These are phyloP conservation scores for Trypanosoma mega DNA, from an alignment of 208 protist species.

Conservation along the genomic window DNA sequence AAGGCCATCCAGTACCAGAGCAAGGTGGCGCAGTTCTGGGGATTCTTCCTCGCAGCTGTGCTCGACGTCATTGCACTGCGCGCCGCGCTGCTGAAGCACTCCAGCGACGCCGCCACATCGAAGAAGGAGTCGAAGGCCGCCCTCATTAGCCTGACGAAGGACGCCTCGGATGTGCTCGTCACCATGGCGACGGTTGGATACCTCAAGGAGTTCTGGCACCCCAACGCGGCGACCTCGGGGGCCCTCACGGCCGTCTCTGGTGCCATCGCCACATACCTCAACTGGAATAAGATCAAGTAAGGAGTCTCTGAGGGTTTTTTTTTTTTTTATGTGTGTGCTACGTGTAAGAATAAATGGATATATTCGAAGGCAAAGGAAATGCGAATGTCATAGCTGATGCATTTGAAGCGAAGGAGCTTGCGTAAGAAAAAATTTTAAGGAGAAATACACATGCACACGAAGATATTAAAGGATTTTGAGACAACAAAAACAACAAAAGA, in stretches of 20 bases:
- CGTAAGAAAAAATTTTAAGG: too few relatives aligned
- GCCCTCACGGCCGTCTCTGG: conserved; percentile 82
- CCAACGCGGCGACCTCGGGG: conserved; percentile 58
- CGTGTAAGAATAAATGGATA: too few relatives aligned
- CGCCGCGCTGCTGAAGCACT: conserved; percentile 54
- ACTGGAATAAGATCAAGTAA: conserved; percentile 90
- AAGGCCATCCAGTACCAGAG: conserved; percentile 56
- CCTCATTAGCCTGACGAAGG: conserved; percentile 77
- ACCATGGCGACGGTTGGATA: conserved; percentile 86
- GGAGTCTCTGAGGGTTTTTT: too few relatives aligned
- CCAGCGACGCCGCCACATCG: conserved; percentile 43
- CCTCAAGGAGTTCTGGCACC: conserved; percentile 69
- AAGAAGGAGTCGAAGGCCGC: conserved; percentile 77
- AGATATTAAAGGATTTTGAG: too few relatives aligned
- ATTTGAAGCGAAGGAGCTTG: too few relatives aligned
- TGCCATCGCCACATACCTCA: conserved; percentile 86
- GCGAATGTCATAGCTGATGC: too few relatives aligned
- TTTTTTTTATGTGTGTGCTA: too few relatives aligned
- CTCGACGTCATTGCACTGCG: conserved; percentile 80
- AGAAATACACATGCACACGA: too few relatives aligned
- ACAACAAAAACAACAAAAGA: too few relatives aligned
- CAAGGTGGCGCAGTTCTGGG: conserved; percentile 92
- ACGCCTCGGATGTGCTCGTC: conserved; percentile 78
- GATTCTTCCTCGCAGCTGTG: conserved; percentile 86
- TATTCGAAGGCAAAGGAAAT: too few relatives aligned